These are phyloP conservation scores for Borealophlyctis nickersoniae DNA, from an alignment of 192 early-diverging fungal genomes.

Conservation along the genomic window DNA sequence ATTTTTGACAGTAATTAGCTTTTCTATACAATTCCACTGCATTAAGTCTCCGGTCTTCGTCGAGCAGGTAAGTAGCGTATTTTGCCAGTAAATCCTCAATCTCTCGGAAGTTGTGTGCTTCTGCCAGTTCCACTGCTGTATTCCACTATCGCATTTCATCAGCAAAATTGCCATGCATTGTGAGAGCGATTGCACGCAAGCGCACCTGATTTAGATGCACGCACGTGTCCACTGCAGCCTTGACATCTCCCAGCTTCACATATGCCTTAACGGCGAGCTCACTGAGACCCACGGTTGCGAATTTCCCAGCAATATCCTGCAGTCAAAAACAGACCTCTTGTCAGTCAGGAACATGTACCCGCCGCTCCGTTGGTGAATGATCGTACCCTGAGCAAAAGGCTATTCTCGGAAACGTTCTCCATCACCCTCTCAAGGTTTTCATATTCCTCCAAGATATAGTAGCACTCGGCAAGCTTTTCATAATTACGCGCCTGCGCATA, in stretches of 20 bases:
- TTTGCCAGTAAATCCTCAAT: constrained; percentile 46
- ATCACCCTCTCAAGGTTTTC: constrained; percentile 47
- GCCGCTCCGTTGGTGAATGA: too few relatives aligned
- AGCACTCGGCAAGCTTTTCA: constrained; percentile 44
- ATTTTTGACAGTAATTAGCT: constrained; percentile 54
- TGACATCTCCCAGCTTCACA: constrained; percentile 46
- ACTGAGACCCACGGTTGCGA: constrained; percentile 47
- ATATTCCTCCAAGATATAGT: constrained; percentile 54
- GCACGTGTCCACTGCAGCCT: constrained; percentile 50
- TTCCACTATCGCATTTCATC: constrained; percentile 40
- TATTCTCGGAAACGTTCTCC: constrained; percentile 36
- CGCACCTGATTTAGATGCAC: constrained; percentile 52
- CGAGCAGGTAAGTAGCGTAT: constrained; percentile 43
- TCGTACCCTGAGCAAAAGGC: constrained; percentile 29
- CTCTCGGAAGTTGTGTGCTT: constrained; percentile 43
- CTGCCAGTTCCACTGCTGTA: constrained; percentile 50
- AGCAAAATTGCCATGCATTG: background rate
- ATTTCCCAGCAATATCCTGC: constrained; percentile 50
- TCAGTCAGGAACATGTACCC: background rate
- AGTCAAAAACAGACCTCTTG: background rate
- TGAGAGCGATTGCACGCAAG: background rate
- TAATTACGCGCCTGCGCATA: constrained; percentile 51
- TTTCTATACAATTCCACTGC: constrained; percentile 54
- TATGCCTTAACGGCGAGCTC: constrained; percentile 46
- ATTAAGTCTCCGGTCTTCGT: constrained; percentile 30